These are phyloP conservation scores for Laetiporus sulphureus DNA, from an alignment of 1,284 basidiomycete species.

Conservation along the genomic window DNA sequence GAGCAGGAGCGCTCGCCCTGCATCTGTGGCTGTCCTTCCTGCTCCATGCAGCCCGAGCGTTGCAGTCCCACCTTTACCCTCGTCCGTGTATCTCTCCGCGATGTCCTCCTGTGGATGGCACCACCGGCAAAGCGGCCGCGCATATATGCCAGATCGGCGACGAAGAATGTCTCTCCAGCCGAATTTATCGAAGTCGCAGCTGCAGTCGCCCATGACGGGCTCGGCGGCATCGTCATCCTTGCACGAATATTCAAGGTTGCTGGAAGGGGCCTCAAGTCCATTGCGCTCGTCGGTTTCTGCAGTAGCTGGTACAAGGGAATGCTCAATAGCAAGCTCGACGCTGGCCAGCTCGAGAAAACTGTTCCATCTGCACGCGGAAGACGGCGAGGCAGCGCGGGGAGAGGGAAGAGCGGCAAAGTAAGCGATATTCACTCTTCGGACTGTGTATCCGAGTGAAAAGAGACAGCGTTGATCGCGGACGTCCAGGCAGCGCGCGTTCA, in stretches of 20 bases:
- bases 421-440: too few relatives aligned
- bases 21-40: constrained; percentile 14
- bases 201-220: constrained; percentile 1
- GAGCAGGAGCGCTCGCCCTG: constrained; percentile 14
- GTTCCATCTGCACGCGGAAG: constrained; percentile 19
- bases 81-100: constrained; percentile 9
- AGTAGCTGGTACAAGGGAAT: too few relatives aligned
- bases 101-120: neutral
- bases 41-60: constrained; percentile 4
- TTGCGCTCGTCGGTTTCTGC: constrained; percentile 1
- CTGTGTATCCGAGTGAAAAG: too few relatives aligned
- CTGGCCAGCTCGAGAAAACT: constrained; percentile 15
- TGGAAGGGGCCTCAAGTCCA: neutral
- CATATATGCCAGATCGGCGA: too few relatives aligned
- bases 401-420: neutral
- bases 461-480: too few relatives aligned
- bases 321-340: neutral
- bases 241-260: neutral
- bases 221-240: neutral
- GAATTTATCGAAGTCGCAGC: constrained; percentile 9
- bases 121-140: neutral
- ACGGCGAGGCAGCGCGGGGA: neutral
- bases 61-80: constrained; percentile 9
- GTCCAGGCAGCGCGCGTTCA: too few relatives aligned
- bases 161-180: constrained; percentile 15